These are phyloP conservation scores for Teratosphaeria zuluensis DNA, from an alignment of 2,329 filamentous ascomycete genomes.

Conservation along the genomic window DNA sequence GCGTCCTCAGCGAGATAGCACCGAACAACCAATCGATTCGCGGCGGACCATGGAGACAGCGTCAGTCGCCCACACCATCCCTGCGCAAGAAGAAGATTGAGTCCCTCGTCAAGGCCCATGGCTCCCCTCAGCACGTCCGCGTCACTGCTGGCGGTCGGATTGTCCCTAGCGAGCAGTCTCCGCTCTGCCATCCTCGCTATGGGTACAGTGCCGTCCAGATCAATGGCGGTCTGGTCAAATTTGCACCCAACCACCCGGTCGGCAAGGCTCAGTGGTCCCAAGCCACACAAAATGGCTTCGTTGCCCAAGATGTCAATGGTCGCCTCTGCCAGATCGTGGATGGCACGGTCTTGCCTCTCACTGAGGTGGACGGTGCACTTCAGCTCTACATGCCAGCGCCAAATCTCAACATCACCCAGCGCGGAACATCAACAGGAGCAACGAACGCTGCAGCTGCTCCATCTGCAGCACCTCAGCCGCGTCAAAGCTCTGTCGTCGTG, in stretches of 20 bases:
- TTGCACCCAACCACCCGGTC: conserved; percentile 25
- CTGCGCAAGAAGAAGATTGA: conserved; percentile 42
- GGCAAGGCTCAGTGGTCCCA: conserved; percentile 21
- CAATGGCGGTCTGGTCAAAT: conserved; percentile 29
- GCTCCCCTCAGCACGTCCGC: conserved; percentile 40
- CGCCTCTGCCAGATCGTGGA: conserved; percentile 29
- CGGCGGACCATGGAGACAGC: conserved; percentile 11
- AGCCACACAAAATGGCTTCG: conserved; percentile 27
- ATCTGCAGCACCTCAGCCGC: not conserved
- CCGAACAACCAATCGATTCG: conserved; percentile 23
- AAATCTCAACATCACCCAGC: conserved; percentile 23
- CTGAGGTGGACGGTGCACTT: conserved; percentile 23
- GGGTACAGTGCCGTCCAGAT: conserved; percentile 29
- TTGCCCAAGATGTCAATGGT: conserved; percentile 27
- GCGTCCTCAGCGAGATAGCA: conserved; percentile 25
- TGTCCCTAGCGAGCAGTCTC: conserved; percentile 38
- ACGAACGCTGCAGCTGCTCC: not conserved
- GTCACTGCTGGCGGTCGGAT: conserved; percentile 45
- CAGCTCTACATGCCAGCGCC: conserved; percentile 28
- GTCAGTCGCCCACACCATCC: conserved; percentile 40
- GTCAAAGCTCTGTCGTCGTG: not conserved
- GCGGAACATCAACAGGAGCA: conserved; percentile 1
- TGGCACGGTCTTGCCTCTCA: conserved; percentile 26
- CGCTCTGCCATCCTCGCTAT: conserved; percentile 29
- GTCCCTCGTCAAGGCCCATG: conserved; percentile 41